These are phyloP conservation scores for Lactifluus piperatus DNA, from an alignment of 768 basidiomycete genomes.

Conservation along the genomic window DNA sequence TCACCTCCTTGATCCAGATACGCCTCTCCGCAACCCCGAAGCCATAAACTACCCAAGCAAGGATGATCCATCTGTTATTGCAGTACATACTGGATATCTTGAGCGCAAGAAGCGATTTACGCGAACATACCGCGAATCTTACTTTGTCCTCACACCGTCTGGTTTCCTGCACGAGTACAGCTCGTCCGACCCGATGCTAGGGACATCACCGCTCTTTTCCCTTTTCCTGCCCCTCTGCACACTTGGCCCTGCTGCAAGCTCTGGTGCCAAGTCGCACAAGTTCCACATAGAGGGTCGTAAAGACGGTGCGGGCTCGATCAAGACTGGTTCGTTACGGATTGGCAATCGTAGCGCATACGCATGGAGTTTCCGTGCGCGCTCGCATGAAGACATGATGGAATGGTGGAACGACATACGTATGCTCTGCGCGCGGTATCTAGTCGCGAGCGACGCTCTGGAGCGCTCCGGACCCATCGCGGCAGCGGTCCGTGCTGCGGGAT, in stretches of 20 bases:
- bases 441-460: constrained; percentile 90
- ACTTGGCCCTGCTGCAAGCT: constrained; percentile 78
- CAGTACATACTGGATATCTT: constrained; percentile 83
- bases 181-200: constrained; percentile 59
- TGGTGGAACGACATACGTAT: constrained; percentile 99
- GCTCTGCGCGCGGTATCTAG: constrained; percentile 88
- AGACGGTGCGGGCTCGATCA: constrained; percentile 64
- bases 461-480: constrained; percentile 87
- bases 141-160: constrained; percentile 89
- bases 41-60: constrained; percentile 81
- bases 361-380: constrained; percentile 85
- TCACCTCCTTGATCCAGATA: constrained; percentile 94
- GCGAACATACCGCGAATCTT: constrained; percentile 73
- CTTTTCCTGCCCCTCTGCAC: constrained; percentile 95
- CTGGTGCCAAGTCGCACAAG: constrained; percentile 71
- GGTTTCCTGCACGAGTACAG: constrained; percentile 93
- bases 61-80: constrained; percentile 75
- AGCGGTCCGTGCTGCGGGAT: constrained; percentile 84
- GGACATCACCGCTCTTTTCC: constrained; percentile 61
- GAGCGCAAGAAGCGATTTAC: constrained; percentile 97
- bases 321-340: constrained; percentile 43
- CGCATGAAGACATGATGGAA: constrained; percentile 98
- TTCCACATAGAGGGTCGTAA: constrained; percentile 95
- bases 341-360: constrained; percentile 44
- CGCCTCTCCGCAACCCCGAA: constrained; percentile 75